phyloP scores from a whole-genome alignment of 148 eudicot genomes.

The Nepenthes gracilis region DNA sequence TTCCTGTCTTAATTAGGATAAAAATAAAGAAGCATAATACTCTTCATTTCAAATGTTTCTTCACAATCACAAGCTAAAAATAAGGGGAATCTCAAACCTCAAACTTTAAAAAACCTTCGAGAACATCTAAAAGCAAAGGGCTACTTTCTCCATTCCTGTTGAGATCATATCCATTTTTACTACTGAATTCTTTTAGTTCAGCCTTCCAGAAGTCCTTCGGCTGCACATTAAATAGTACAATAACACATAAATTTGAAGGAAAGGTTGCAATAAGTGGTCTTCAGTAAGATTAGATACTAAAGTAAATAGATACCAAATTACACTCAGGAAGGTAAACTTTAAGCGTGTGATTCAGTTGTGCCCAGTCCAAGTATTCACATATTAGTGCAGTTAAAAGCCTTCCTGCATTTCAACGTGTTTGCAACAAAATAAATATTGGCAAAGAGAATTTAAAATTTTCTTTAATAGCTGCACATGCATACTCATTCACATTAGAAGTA shows the following conservation, averaged over 20 bases:
- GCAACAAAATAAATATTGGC: too few relatives aligned
- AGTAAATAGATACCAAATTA: slow-evolving; percentile 57
- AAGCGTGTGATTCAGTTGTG: slow-evolving; percentile 69
- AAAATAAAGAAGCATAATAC: too few relatives aligned
- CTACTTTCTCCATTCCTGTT: slow-evolving; percentile 86
- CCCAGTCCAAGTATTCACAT: slow-evolving; percentile 98
- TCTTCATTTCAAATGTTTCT: too few relatives aligned
- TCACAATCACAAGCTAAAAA: background rate
- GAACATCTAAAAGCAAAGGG: slow-evolving; percentile 86
- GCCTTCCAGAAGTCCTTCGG: slow-evolving; percentile 90
- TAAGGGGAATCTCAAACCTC: slow-evolving; percentile 35
- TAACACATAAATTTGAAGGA: background rate
- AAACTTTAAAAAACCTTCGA: slow-evolving; percentile 89
- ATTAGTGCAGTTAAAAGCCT: slow-evolving; percentile 78
- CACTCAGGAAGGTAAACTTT: slow-evolving; percentile 93
- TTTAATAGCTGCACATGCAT: too few relatives aligned
- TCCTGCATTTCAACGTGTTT: slow-evolving; percentile 28
- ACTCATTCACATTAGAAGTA: too few relatives aligned
- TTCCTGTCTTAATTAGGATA: too few relatives aligned
- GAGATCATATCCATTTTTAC: slow-evolving; percentile 80
- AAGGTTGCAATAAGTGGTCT: background rate
- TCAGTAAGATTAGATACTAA: background rate
- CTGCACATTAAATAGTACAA: slow-evolving; percentile 23
- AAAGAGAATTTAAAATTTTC: too few relatives aligned
- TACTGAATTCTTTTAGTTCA: slow-evolving; percentile 85